Conservation (phyloP, 768 basidiomycete species). For the Trichaptum fuscoviolaceum region DNA sequence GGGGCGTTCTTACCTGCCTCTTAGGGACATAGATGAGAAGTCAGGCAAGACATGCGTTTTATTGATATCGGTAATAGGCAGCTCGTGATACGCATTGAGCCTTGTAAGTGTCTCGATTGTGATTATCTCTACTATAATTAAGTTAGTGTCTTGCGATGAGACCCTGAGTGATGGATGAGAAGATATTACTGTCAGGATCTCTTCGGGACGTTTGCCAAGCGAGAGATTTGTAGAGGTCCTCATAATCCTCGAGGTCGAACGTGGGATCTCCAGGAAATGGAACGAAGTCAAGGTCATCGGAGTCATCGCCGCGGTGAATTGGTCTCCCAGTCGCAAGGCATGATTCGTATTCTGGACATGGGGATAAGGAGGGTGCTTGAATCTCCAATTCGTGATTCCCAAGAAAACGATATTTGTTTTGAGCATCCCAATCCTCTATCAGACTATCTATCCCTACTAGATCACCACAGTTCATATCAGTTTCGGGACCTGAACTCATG, state of each 20-base stretch:
- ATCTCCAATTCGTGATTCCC: conserved; percentile 1
- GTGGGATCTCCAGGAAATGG: conserved; percentile 56
- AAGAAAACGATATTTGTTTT: conserved; percentile 7
- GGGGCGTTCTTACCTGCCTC: conserved; percentile 19
- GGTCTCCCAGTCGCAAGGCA: conserved; percentile 47
- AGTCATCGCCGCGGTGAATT: conserved; percentile 53
- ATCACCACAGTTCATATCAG: conserved; percentile 10
- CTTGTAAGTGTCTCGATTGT: conserved; percentile 41
- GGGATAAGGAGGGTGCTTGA: conserved; percentile 11
- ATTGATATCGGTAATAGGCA: conserved; percentile 45
- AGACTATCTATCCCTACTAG: conserved; percentile 2
- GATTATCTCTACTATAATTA: conserved; percentile 42
- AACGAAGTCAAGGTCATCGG: conserved; percentile 50
- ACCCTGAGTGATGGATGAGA: not conserved
- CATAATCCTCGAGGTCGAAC: conserved; percentile 40
- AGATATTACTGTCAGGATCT: conserved; percentile 37
- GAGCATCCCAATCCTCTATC: not conserved
- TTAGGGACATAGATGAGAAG: conserved; percentile 23
- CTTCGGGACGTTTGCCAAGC: conserved; percentile 42
- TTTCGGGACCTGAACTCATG: conserved; percentile 8
- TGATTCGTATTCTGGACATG: conserved; percentile 45
- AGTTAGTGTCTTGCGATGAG: not conserved
- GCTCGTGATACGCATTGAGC: conserved; percentile 31
- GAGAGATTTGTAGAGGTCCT: conserved; percentile 36
- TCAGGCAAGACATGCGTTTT: conserved; percentile 39